Percentiles rank a stretch among this genome's conserved stretches.
These are phyloP conservation scores for Eucalyptus cloeziana DNA, from an alignment of 345 rosid species.

Conservation along the genomic window DNA sequence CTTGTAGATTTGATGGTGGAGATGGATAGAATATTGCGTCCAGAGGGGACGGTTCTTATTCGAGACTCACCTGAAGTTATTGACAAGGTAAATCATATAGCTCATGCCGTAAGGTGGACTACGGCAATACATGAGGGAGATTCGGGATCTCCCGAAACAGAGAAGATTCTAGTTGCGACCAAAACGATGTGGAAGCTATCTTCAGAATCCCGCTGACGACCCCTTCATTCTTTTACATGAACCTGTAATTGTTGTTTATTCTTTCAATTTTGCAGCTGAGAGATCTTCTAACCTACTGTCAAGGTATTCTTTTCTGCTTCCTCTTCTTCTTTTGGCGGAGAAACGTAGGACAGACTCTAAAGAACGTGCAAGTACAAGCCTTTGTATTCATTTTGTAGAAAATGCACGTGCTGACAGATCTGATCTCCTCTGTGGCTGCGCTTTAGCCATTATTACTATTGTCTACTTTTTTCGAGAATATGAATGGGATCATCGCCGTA, in stretches of 20 bases:
- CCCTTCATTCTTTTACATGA: background rate
- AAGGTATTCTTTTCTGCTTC: background rate
- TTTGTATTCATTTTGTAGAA: background rate
- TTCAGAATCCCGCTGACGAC: conserved; percentile 30
- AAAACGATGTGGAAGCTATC: conserved; percentile 47
- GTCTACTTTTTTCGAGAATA: background rate
- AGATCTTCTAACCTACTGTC: background rate
- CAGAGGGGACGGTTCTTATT: conserved; percentile 70
- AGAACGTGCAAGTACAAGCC: background rate
- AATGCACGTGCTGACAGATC: background rate
- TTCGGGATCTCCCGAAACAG: conserved; percentile 63
- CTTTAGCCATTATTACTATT: background rate
- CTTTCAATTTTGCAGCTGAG: background rate
- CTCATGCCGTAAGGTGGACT: conserved; percentile 68
- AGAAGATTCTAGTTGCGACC: conserved; percentile 61
- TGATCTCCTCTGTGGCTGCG: background rate
- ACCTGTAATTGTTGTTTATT: background rate
- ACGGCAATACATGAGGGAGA: conserved; percentile 49
- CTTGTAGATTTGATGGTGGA: conserved; percentile 86
- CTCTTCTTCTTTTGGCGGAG: background rate
- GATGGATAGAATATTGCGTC: conserved; percentile 88
- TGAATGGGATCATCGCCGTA: background rate
- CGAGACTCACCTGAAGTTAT: conserved; percentile 77
- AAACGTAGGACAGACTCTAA: background rate
- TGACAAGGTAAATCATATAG: conserved; percentile 60